Evolutionary conservation across 2,329 filamentous ascomycete genomes (phyloP).

Genomic region (Exophiala sideris): DNA sequence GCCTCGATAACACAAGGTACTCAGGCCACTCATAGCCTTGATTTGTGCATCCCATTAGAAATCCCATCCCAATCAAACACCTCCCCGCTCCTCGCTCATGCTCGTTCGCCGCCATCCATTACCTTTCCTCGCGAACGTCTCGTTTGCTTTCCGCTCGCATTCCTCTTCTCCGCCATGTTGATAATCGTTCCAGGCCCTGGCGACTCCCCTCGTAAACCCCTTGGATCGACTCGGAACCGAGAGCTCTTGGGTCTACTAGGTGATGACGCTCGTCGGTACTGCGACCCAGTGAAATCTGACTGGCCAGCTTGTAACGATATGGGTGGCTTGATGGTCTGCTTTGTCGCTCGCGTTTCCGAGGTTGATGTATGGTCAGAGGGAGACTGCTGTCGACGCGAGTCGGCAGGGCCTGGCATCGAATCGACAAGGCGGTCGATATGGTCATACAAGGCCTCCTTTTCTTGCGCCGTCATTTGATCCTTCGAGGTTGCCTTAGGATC

Average conservation of each 20-base stretch:
- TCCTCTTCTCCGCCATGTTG: conserved; percentile 16
- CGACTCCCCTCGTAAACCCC: conserved; percentile 19
- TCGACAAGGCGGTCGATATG: too few relatives aligned
- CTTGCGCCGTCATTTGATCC: background rate
- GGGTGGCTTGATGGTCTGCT: background rate
- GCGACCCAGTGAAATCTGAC: background rate
- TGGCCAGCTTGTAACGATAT: conserved; percentile 1
- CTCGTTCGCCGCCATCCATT: background rate
- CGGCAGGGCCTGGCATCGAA: too few relatives aligned
- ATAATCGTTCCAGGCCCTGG: conserved; percentile 24
- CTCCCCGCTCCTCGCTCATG: background rate
- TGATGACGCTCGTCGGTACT: conserved; percentile 7
- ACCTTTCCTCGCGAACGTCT: background rate
- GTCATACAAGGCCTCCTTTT: too few relatives aligned
- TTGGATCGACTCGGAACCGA: conserved; percentile 18
- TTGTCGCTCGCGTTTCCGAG: background rate
- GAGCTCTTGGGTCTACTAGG: conserved; percentile 16
- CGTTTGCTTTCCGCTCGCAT: background rate
- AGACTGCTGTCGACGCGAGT: background rate
- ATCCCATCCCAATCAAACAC: background rate
- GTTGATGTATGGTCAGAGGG: too few relatives aligned
- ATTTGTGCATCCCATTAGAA: too few relatives aligned
- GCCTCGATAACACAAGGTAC: too few relatives aligned
- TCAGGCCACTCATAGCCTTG: too few relatives aligned
- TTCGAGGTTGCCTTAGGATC: background rate